These are phyloP conservation scores for Pleurotus ostreatus DNA, from an alignment of 768 basidiomycete genomes.

Conservation along the genomic window DNA sequence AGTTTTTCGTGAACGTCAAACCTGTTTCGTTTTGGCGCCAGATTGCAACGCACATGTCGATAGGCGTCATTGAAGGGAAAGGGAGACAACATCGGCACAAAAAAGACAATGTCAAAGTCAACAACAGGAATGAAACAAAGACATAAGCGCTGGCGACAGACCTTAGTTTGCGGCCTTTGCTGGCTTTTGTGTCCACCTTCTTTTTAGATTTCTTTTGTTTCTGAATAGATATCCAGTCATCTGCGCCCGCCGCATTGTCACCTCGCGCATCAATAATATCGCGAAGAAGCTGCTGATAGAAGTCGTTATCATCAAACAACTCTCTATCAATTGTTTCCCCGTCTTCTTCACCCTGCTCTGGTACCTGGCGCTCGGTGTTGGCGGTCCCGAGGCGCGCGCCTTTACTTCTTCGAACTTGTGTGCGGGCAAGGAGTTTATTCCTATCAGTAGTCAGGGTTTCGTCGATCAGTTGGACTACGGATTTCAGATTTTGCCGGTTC, in stretches of 20 bases:
- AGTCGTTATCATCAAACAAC: slow-evolving; percentile 86
- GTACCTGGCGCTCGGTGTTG: not conserved
- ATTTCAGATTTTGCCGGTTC: slow-evolving; percentile 52
- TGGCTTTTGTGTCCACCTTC: slow-evolving; percentile 93
- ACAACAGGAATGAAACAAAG: not conserved
- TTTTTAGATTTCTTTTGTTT: slow-evolving; percentile 73
- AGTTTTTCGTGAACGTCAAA: slow-evolving; percentile 96
- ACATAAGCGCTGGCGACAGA: slow-evolving; percentile 26
- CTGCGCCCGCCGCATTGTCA: slow-evolving; percentile 34
- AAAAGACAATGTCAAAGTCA: not conserved
- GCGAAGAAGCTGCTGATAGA: slow-evolving; percentile 87
- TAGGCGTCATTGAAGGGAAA: not conserved
- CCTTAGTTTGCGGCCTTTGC: slow-evolving; percentile 92
- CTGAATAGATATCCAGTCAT: slow-evolving; percentile 64
- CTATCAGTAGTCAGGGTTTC: slow-evolving; percentile 59
- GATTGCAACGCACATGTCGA: slow-evolving; percentile 5
- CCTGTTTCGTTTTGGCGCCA: slow-evolving; percentile 29
- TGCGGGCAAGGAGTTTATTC: slow-evolving; percentile 57
- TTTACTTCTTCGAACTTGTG: slow-evolving; percentile 52
- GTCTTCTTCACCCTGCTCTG: slow-evolving; percentile 17
- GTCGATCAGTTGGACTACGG: slow-evolving; percentile 73
- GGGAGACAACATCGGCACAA: not conserved
- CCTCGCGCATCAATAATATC: slow-evolving; percentile 81
- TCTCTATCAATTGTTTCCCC: slow-evolving; percentile 35
- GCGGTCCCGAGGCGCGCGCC: slow-evolving; percentile 34